phyloP scores from a whole-genome alignment of 306 rosid species.

The Coriaria nepalensis region DNA sequence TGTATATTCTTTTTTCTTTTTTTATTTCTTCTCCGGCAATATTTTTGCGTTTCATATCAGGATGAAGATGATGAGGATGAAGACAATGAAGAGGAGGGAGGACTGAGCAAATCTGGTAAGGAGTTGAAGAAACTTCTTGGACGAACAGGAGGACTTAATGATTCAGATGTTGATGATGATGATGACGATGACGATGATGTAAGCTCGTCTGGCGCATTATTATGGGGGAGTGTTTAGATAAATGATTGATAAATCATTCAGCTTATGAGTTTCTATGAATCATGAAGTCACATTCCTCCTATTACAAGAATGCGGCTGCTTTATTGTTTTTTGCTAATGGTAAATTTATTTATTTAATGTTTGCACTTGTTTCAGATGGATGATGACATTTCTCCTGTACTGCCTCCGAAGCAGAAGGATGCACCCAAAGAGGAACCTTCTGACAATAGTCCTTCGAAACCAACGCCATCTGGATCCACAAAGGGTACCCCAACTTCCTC shows the following conservation, averaged over 20 bases:
- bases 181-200: conserved; percentile 62
- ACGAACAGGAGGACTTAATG: conserved; percentile 55
- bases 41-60: conserved; percentile 15
- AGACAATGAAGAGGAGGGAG: conserved; percentile 67
- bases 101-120: conserved; percentile 89
- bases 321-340: conserved; percentile 9
- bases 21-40: background rate
- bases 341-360: background rate
- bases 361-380: conserved; percentile 42
- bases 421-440: conserved; percentile 68
- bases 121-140: conserved; percentile 88
- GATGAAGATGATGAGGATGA: conserved; percentile 81
- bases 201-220: conserved; percentile 6
- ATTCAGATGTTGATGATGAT: conserved; percentile 76
- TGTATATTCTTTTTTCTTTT: background rate
- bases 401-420: conserved; percentile 68
- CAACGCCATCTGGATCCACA: conserved; percentile 40
- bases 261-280: too few relatives aligned
- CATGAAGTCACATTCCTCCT: background rate
- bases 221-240: too few relatives aligned
- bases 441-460: conserved; percentile 63
- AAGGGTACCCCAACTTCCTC: conserved; percentile 55
- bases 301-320: conserved; percentile 1
- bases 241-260: too few relatives aligned
- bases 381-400: conserved; percentile 49